Conservation (phyloP, 768 basidiomycete genomes). For the Suillus hirtellus region DNA sequence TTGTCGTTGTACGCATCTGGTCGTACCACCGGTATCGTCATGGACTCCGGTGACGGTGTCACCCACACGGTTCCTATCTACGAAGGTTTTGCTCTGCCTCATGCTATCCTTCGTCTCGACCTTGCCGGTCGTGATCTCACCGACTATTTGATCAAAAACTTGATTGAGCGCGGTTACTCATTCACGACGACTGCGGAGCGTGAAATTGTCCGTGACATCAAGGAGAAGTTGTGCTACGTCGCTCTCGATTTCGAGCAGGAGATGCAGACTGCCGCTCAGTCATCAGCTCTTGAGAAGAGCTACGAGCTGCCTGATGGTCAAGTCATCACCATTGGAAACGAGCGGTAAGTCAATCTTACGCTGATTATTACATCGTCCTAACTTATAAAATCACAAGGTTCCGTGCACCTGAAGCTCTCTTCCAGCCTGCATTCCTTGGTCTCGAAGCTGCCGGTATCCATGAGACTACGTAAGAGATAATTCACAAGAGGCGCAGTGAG, state of each 20-base stretch:
- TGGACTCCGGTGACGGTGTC: slow-evolving; percentile 96
- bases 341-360: slow-evolving; percentile 40
- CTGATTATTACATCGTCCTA: slow-evolving; percentile 1
- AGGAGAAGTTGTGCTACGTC: slow-evolving; percentile 91
- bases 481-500: not conserved
- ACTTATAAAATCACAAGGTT: slow-evolving; percentile 37
- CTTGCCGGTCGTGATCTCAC: slow-evolving; percentile 93
- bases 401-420: slow-evolving; percentile 56
- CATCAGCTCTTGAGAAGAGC: slow-evolving; percentile 87
- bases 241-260: slow-evolving; percentile 95
- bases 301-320: slow-evolving; percentile 94
- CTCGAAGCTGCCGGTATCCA: slow-evolving; percentile 86
- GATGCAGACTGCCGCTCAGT: slow-evolving; percentile 86
- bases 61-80: slow-evolving; percentile 96
- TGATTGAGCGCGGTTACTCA: slow-evolving; percentile 91
- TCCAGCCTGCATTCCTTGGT: slow-evolving; percentile 59
- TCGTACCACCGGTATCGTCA: slow-evolving; percentile 92
- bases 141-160: slow-evolving; percentile 76
- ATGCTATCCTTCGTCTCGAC: slow-evolving; percentile 91
- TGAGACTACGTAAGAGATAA: slow-evolving; percentile 53
- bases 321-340: slow-evolving; percentile 84
- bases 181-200: slow-evolving; percentile 94
- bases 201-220: slow-evolving; percentile 96
- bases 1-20: slow-evolving; percentile 87
- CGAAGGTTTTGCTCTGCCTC: slow-evolving; percentile 90